Evolutionary conservation across 345 rosid species (phyloP), one percentile per base, ranked within the genome.

Genomic region (Salix arbutifolia): DNA sequence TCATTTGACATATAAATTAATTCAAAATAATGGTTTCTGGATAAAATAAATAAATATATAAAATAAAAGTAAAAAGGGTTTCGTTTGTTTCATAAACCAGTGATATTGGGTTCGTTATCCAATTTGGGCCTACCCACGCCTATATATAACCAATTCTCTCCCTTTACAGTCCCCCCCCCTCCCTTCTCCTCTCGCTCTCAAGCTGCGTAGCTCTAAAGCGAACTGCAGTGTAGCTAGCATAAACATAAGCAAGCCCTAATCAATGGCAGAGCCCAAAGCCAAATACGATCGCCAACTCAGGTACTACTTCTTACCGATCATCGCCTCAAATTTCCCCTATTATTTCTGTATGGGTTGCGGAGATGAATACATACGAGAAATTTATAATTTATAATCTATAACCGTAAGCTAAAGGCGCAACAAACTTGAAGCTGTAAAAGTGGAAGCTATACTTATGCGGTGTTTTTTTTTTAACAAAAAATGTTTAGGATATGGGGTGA

Each of bases 241-340:
- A 37, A 17, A n/a, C 11, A 18, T 2, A 37, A 17, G n/a, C 17
- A 25, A 4, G 31, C 19, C 56, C 21, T 28, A 12, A 60, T 35
- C 85, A 83, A 90, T 92, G 97, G 90, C 90, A 53, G 99, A 95
- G 70, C 86, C 92, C 14, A 95, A 93, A 83, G 80, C 83, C 71
- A 95, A 95, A 83, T 93, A 95, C 88, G 98, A 95, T 88, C 99
- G 97, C 74, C 99, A 95, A 73, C 99, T 95, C 77, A 93, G 99
- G 97, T 91, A 81, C 76, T 44, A 14, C 10, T 38, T 18, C 17
- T 26, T 16, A 14, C 56, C 42, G 6, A 9, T 30, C 17, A 23
- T 23, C 26, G 46, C 5, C 46, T 74, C 67, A 38, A 13, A 67
- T 19, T 40, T 26, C 33, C 30, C 65, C 40, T 26, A 65, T 4